Base-by-base conservation (phyloP, 805 yeast genomes). In the Metschnikowia lunata region DNA sequence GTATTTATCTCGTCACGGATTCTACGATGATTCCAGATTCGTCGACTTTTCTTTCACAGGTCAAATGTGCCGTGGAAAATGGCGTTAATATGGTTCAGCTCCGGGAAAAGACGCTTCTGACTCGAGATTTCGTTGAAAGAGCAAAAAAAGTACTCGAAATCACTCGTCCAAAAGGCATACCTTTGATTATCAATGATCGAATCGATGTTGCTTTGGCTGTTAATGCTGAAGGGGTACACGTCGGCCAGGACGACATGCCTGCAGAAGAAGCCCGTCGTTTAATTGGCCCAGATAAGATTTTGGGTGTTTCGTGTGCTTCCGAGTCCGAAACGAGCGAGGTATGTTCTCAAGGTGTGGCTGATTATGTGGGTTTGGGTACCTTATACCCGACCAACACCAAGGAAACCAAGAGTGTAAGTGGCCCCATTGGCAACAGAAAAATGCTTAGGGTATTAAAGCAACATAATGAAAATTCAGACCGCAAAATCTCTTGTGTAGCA, bases 151-250 rank as follows among this genome's bases (percentile, higher is more conserved):
- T 89, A 15, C 88, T 84, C 50, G 66, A 69, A 40, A 51, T 89
- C 37, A 87, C 96, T 30, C 65, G 69, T 31, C 59, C 65, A 26
- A 76, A 71, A 34, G 74, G 76, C 0, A 79, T 90, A 7, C 97
- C 97, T 0, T 68, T 89, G 51, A 78, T 89, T 30, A 88, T 89
- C 57, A 88, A 89, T 54, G 97, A 89, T 57, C 68, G 97, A 40
- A 75, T 88, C 2, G 97, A 89, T 58, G 88, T 90, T 10, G 97
- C 96, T 0, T 66, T 90, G 36, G 97, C 97, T 0, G 73, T 88
- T 44, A 93, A 78, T 53, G 95, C 95, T 2, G 96, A 88, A 50
- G 96, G 96, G 30, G 83, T 90, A 8, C 97, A 89, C 66, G 87
- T 89, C 15, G 97, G 97, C 0, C 97, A 89, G 61, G 89, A 83